Evolutionary conservation across 2,329 filamentous ascomycete genomes (phyloP).

Genomic region (Plectosphaerella sp.): DNA sequence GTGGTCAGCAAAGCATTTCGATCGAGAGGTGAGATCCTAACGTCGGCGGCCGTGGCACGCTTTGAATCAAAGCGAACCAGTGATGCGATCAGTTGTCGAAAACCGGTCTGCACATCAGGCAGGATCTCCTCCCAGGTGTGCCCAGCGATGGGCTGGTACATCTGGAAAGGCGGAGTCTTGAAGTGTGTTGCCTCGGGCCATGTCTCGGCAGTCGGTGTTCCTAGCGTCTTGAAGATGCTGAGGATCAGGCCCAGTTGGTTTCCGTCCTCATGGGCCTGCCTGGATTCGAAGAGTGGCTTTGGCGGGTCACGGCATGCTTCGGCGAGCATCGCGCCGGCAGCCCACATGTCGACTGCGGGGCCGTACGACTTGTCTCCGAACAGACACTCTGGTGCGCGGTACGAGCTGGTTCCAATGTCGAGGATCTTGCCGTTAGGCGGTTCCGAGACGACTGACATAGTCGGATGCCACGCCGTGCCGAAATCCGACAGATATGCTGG

Average conservation of each 20-base stretch:
- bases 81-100: conserved; percentile 60
- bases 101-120: conserved; percentile 50
- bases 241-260: conserved; percentile 88
- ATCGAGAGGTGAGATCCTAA: conserved; percentile 9
- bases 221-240: conserved; percentile 87
- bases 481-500: conserved; percentile 86
- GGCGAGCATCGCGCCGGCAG: conserved; percentile 75
- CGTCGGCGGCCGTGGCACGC: conserved; percentile 59
- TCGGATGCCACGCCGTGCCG: conserved; percentile 80
- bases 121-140: conserved; percentile 68
- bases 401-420: conserved; percentile 89
- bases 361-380: conserved; percentile 78
- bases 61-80: conserved; percentile 70
- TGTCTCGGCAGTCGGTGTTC: conserved; percentile 71
- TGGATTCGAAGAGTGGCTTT: conserved; percentile 75
- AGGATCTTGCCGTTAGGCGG: conserved; percentile 68
- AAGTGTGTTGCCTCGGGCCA: conserved; percentile 79
- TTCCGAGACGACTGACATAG: conserved; percentile 56
- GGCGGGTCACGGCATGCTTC: conserved; percentile 59
- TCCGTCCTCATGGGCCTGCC: conserved; percentile 68
- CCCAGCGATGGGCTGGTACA: conserved; percentile 71
- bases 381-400: conserved; percentile 83
- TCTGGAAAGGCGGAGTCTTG: conserved; percentile 78
- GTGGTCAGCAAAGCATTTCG: neutral
- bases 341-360: conserved; percentile 81